Conservation (phyloP, 768 basidiomycete species). For the Tulasnella sp. region DNA sequence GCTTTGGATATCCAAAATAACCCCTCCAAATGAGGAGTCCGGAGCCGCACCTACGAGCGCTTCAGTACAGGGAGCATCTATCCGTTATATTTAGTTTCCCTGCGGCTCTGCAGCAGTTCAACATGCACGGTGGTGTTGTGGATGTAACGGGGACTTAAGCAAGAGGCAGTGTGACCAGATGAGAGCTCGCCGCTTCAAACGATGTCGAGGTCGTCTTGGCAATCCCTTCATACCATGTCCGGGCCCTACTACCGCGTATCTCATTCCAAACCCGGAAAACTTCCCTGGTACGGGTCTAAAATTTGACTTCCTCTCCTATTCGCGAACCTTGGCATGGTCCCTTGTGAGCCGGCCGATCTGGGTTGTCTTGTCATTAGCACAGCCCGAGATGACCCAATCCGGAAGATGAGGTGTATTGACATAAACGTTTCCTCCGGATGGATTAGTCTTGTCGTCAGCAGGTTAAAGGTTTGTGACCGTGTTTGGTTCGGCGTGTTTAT, state of each 20-base stretch:
- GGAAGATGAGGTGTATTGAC: not conserved
- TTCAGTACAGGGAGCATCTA: too few species aligned
- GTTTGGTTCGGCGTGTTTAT: not conserved
- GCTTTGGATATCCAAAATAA: too few species aligned
- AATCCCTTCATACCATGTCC: not conserved
- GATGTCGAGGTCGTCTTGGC: not conserved
- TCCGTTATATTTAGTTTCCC: too few species aligned
- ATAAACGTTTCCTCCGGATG: not conserved
- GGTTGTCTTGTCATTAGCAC: not conserved
- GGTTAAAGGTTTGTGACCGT: not conserved
- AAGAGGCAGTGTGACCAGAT: not conserved
- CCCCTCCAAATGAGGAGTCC: too few species aligned
- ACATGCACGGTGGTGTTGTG: not conserved
- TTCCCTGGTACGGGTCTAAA: not conserved
- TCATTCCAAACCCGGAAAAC: not conserved
- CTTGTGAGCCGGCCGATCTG: not conserved
- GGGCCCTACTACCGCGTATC: not conserved
- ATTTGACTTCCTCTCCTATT: not conserved
- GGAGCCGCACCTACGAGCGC: too few species aligned
- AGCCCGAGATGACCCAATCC: not conserved
- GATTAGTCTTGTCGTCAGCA: not conserved
- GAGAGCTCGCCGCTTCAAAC: not conserved
- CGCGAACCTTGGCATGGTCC: not conserved
- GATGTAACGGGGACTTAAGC: not conserved
- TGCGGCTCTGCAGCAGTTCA: not conserved